phyloP scores from a whole-genome alignment of 768 basidiomycete genomes.

The Amanita brunnescens region DNA sequence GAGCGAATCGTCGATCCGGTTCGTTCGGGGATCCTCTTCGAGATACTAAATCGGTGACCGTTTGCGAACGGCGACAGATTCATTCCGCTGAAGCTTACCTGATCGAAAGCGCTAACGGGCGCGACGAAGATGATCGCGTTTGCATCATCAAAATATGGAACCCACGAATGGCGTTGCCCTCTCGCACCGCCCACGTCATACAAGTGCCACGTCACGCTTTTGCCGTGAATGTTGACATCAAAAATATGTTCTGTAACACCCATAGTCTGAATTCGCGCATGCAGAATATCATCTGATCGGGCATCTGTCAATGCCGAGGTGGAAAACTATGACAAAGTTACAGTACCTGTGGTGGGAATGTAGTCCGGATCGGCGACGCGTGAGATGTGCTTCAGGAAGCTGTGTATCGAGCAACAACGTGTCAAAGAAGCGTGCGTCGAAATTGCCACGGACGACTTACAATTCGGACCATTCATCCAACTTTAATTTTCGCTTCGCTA shows the following conservation, averaged over 20 bases:
- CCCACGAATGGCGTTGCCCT: slow-evolving; percentile 70
- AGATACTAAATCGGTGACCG: slow-evolving; percentile 50
- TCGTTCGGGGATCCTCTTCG: slow-evolving; percentile 79
- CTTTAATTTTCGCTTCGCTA: slow-evolving; percentile 59
- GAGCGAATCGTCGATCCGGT: slow-evolving; percentile 82
- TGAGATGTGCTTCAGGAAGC: slow-evolving; percentile 67
- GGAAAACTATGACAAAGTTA: neutral
- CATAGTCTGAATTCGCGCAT: slow-evolving; percentile 88
- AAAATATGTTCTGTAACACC: slow-evolving; percentile 81
- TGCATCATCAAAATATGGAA: slow-evolving; percentile 69
- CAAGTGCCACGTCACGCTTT: slow-evolving; percentile 64
- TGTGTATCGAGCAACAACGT: slow-evolving; percentile 21
- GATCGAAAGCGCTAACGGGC: slow-evolving; percentile 73
- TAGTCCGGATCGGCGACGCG: slow-evolving; percentile 66
- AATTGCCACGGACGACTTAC: slow-evolving; percentile 35
- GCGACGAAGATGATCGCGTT: slow-evolving; percentile 78
- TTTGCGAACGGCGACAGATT: neutral
- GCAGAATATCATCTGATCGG: slow-evolving; percentile 68
- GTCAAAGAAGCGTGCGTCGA: slow-evolving; percentile 1
- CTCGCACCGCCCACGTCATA: slow-evolving; percentile 67
- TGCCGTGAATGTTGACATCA: slow-evolving; percentile 73
- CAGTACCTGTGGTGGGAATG: slow-evolving; percentile 62
- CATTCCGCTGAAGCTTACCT: slow-evolving; percentile 28
- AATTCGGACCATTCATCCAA: slow-evolving; percentile 87
- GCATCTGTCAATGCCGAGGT: slow-evolving; percentile 24